These are phyloP conservation scores for Ophiosphaerella herpotricha DNA, from an alignment of 2,329 filamentous ascomycete genomes.

Conservation along the genomic window DNA sequence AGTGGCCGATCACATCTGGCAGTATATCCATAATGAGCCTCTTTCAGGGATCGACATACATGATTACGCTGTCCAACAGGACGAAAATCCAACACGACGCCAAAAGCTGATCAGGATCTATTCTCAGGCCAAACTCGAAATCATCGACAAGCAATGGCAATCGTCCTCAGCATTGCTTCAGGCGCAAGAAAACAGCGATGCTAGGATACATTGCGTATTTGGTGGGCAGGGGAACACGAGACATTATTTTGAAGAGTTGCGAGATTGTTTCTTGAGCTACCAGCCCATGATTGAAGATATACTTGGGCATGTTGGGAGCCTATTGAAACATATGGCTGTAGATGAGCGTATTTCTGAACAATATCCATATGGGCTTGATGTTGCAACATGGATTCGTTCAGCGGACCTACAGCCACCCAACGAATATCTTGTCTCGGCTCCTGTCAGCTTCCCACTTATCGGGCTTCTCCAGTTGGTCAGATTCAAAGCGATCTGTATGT, in stretches of 20 bases:
- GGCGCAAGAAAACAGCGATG: too few relatives aligned
- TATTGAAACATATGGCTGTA: slow-evolving; percentile 12
- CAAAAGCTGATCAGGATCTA: too few relatives aligned
- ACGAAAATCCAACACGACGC: too few relatives aligned
- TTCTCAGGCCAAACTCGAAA: too few relatives aligned
- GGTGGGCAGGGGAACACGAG: slow-evolving; percentile 37
- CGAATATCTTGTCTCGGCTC: slow-evolving; percentile 43
- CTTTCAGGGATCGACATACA: too few relatives aligned
- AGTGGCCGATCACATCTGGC: too few relatives aligned
- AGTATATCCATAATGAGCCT: too few relatives aligned
- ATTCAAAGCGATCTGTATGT: slow-evolving; percentile 24
- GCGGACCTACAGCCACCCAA: slow-evolving; percentile 29
- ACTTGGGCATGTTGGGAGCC: slow-evolving; percentile 11
- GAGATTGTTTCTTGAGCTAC: slow-evolving; percentile 27
- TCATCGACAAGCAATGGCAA: too few relatives aligned
- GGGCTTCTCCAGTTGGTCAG: slow-evolving; percentile 42
- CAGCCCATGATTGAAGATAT: slow-evolving; percentile 20
- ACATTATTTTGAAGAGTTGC: slow-evolving; percentile 30
- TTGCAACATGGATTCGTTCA: slow-evolving; percentile 33
- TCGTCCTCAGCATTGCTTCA: too few relatives aligned
- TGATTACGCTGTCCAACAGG: too few relatives aligned
- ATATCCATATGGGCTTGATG: slow-evolving; percentile 26
- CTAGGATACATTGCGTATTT: slow-evolving; percentile 20
- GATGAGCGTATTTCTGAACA: slow-evolving; percentile 16
- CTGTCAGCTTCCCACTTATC: slow-evolving; percentile 48